Conservation (phyloP, 192 early-diverging fungal species). For the Neocallimastix lanati region DNA sequence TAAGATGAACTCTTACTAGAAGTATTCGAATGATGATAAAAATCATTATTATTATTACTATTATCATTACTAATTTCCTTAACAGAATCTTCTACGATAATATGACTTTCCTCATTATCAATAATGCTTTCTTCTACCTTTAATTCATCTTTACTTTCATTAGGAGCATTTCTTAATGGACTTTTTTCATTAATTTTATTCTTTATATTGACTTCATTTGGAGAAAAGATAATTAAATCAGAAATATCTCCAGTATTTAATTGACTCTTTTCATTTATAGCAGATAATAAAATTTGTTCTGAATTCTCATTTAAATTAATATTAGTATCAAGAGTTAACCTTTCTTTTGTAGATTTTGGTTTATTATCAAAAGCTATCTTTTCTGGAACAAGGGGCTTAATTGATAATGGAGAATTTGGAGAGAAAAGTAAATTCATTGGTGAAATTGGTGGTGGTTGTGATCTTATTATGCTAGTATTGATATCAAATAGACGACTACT, state of each 20-base stretch:
- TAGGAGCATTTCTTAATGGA: no score
- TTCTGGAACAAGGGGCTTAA: not conserved
- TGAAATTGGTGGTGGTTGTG: not conserved
- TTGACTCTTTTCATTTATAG: no score
- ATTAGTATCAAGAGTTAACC: not conserved
- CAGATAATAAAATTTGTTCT: no score
- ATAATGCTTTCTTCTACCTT: not conserved
- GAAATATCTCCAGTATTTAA: not conserved
- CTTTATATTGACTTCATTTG: not conserved
- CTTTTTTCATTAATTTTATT: no score
- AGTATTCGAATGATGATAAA: no score
- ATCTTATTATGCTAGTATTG: not conserved
- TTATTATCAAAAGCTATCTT: not conserved
- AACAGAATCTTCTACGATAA: not conserved
- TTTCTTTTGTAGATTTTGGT: not conserved
- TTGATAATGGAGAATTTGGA: not conserved
- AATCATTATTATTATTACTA: no score
- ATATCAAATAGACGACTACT: not conserved
- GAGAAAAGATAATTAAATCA: not conserved
- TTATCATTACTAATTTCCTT: not conserved
- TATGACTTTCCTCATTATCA: not conserved
- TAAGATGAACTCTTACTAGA: no score
- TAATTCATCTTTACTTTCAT: not conserved
- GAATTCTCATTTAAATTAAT: not conserved
- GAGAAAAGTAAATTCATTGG: not conserved